A percentile compares a stretch with the other conserved stretches of the same genome.
These are phyloP conservation scores for Turnera subulata DNA, from an alignment of 345 rosid genomes.

Conservation along the genomic window DNA sequence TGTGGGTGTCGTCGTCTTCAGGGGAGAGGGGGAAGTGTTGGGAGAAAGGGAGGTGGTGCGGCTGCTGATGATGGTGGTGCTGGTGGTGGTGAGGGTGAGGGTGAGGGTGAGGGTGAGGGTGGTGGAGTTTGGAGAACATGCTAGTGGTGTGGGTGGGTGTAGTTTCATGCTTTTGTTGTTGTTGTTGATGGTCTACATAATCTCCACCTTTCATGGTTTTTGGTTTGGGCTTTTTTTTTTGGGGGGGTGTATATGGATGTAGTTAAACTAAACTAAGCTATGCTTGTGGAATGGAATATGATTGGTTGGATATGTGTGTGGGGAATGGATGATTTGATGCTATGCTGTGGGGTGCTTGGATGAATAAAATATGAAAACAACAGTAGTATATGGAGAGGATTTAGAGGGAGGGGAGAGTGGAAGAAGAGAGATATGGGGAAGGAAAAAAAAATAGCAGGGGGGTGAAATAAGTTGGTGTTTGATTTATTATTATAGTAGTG, in stretches of 20 bases:
- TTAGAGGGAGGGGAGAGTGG: neutral
- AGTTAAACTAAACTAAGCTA: no score
- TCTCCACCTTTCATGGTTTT: conserved; percentile 66
- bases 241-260: neutral
- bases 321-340: neutral
- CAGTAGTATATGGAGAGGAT: no score
- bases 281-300: neutral
- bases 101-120: conserved; percentile 20
- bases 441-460: neutral
- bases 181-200: conserved; percentile 27
- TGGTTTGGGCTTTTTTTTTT: conserved; percentile 1
- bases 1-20: conserved; percentile 20
- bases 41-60: conserved; percentile 36
- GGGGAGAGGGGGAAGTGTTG: conserved; percentile 48
- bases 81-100: conserved; percentile 32
- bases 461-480: neutral
- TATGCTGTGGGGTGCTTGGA: no score
- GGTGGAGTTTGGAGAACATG: conserved; percentile 60
- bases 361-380: no score
- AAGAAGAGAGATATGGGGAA: neutral
- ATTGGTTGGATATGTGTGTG: neutral
- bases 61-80: conserved; percentile 33
- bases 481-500: no score
- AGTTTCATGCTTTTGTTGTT: conserved; percentile 19
- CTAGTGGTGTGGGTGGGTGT: conserved; percentile 14